Base-by-base conservation (phyloP, 352 stramenopile genomes). In the Phytophthora agathidicida region DNA sequence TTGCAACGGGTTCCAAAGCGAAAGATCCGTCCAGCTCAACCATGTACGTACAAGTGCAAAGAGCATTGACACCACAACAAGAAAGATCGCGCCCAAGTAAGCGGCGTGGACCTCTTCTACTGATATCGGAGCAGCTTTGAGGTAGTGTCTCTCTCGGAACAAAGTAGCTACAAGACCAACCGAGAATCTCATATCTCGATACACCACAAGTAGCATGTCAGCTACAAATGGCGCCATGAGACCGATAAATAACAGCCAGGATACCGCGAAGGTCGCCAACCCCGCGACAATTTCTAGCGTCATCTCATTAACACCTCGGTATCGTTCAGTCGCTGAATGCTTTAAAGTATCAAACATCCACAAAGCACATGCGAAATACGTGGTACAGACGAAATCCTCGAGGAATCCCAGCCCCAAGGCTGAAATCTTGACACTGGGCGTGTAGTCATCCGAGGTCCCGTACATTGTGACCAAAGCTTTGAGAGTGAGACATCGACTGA, bases 111-210 rank as follows among this genome's bases (percentile, higher is more conserved):
- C 46, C 16, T 69, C 46, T 32, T 79, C 35, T 7, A 17, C 46
- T n/a, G 50, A 62, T 14, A 64, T 70, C 9, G 60, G 57, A 10
- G 50, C 64, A 22, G 59, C 71, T 20, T 71, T 73, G 4, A 64
- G 37, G 35, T 76, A 71, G 30, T 66, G 7, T 23, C 53, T 31
- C 72, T 68, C 45, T 68, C 49, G 36, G 13, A 58, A n/a, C 19
- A 58, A 32, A 23, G 49, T 58, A 7, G 17, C 27, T 7, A 62
- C 22, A 3, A 66, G 68, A 16, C 69, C 70, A 13, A 75, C 66
- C 47, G 67, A 71, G 48, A 80, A 72, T 16, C 74, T 55, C 42
- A 69, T 65, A 17, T 72, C 35, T 4, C 63, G 68, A 4, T 61
- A 62, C 3, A 56, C 53, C 23, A 84, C 27, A 5, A 79, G 48